Evolutionary conservation across 2,329 filamentous ascomycete genomes (phyloP).

Genomic region (Delphinella strobiligena): DNA sequence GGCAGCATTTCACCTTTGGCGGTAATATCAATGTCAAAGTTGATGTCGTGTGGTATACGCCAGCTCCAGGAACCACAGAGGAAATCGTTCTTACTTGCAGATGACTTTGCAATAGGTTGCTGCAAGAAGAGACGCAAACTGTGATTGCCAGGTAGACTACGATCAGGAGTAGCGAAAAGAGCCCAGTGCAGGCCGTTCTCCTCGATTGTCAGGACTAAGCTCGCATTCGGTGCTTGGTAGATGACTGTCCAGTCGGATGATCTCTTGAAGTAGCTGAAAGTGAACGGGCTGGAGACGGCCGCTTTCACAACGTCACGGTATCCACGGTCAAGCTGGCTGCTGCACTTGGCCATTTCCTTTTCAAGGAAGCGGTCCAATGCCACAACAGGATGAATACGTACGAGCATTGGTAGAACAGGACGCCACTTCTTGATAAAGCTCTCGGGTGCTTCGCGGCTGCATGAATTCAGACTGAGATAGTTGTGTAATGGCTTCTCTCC

Average conservation of each 20-base stretch:
- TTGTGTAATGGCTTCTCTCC: conserved; percentile 41
- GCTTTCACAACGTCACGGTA: too few species aligned
- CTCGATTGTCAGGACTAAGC: conserved; percentile 25
- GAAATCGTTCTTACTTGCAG: conserved; percentile 12
- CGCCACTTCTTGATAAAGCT: conserved; percentile 35
- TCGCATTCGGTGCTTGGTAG: conserved; percentile 26
- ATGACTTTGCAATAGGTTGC: conserved; percentile 16
- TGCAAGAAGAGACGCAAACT: conserved; percentile 13
- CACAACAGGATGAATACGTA: conserved; percentile 25
- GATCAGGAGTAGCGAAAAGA: conserved; percentile 15
- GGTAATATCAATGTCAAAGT: conserved; percentile 12
- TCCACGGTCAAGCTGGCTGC: too few species aligned
- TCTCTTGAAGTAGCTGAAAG: conserved; percentile 21
- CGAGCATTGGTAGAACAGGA: conserved; percentile 28
- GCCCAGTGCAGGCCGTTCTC: conserved; percentile 15
- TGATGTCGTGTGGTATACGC: conserved; percentile 23
- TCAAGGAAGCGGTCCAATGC: not conserved
- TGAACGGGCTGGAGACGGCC: conserved; percentile 24
- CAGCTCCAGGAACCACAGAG: conserved; percentile 30
- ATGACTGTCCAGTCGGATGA: conserved; percentile 27
- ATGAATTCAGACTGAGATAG: conserved; percentile 19
- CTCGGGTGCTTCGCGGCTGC: conserved; percentile 25
- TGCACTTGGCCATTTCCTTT: too few species aligned
- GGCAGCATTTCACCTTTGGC: conserved; percentile 13
- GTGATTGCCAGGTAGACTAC: conserved; percentile 12